Evolutionary conservation across 2,329 filamentous ascomycete species (phyloP), one percentile per base, ranked within the genome.

Genomic region (Tolypocladium endophyticum): DNA sequence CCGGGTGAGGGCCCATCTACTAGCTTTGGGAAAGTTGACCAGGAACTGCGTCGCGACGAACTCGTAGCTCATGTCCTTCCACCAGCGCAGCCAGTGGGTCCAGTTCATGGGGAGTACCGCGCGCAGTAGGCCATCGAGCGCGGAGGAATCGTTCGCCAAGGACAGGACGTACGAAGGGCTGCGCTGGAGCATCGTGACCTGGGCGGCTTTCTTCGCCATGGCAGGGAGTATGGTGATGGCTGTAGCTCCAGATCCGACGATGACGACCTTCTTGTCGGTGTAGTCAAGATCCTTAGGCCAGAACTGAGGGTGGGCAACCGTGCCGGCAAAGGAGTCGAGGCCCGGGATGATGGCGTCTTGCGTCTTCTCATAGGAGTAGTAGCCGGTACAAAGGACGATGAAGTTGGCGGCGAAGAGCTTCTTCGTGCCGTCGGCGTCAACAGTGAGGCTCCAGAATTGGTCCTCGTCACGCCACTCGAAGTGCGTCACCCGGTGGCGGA

Each of bases 131-230:
- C 64, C 69, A 41, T 76, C 71, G 2, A 76, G 55, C 2, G 62
- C 60, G 52, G 76, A 76, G 52, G 76, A 76, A 9, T 68, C 67
- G 30, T 79, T 76, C 0, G 80, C 73, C 1, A 84, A 65, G n/a
- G 81, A 75, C 53, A 88, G 65, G 59, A 92, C 79, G 67, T 90
- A 92, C 0, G 81, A 82, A 0, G 91, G 91, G 54, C 86, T 90
- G 60, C 91, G 84, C 73, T 95, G 90, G 3, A 95, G 79, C 83
- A 93, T 90, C 1, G 89, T 93, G 35, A 92, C 85, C 18, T 82
- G 80, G 6, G 73, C 74, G 6, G 88, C 89, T 45, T 80, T 82
- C 52, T 87, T 75, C 0, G 85, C 83, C 54, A 95, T 73, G 55
- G 79, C 82, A 0, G 90, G 91, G 3, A 95, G 71, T 1, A 96